These are phyloP conservation scores for Leishmania braziliensis DNA, from an alignment of 208 protist species.

Conservation along the genomic window DNA sequence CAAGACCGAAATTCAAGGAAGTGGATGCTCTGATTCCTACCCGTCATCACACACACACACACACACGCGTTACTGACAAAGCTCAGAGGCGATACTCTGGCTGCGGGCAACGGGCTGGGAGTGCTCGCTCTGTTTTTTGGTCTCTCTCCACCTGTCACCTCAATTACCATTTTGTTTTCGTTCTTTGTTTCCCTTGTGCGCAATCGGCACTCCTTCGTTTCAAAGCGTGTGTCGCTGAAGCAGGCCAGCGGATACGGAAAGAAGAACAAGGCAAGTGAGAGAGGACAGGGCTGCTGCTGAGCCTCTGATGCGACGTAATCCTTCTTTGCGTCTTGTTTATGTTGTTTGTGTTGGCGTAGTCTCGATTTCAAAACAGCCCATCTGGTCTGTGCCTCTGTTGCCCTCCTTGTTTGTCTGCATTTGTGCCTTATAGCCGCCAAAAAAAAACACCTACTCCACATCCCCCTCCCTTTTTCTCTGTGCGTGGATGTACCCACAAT, in stretches of 20 bases:
- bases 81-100: background rate
- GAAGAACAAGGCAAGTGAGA: background rate
- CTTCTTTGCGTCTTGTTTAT: background rate
- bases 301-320: background rate
- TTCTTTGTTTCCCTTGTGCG: conserved; percentile 10
- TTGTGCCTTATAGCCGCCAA: background rate
- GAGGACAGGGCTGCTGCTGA: background rate
- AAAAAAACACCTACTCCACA: background rate
- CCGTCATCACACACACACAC: background rate
- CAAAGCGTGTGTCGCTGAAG: background rate
- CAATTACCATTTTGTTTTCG: background rate
- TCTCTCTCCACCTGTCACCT: background rate
- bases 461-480: background rate
- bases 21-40: background rate
- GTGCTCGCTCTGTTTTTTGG: background rate
- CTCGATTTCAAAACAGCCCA: no score
- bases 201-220: background rate
- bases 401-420: background rate
- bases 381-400: no score
- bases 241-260: background rate
- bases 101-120: background rate
- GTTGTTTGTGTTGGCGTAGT: no score
- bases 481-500: background rate
- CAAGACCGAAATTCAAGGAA: background rate
- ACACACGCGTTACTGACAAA: background rate